Conservation (phyloP, 768 basidiomycete genomes). For the Auricularia auricula-judae region DNA sequence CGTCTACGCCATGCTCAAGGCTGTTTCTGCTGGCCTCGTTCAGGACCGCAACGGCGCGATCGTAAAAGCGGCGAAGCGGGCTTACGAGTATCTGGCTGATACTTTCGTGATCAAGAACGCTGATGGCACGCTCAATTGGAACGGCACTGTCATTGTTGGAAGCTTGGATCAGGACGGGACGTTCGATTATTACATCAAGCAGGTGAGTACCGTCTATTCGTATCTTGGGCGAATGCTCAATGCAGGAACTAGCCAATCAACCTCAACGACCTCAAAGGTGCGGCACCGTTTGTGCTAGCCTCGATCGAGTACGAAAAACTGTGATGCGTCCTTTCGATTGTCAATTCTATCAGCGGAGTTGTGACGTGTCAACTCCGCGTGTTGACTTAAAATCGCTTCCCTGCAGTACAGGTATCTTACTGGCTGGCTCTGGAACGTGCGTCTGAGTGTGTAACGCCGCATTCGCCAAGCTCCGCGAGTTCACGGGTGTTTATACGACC, state of each 20-base stretch:
- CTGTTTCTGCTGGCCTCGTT: constrained; percentile 31
- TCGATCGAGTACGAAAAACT: constrained; percentile 32
- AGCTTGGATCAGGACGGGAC: constrained; percentile 4
- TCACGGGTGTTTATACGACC: too few species aligned
- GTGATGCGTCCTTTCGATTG: not conserved
- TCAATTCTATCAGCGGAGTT: too few species aligned
- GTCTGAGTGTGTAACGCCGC: too few species aligned
- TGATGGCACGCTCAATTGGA: constrained; percentile 36
- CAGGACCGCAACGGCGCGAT: constrained; percentile 29
- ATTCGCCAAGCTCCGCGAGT: too few species aligned
- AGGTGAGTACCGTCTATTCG: constrained; percentile 33
- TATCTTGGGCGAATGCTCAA: constrained; percentile 16
- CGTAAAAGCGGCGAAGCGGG: constrained; percentile 26
- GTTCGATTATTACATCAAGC: not conserved
- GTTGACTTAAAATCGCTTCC: too few species aligned
- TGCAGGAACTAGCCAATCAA: constrained; percentile 15
- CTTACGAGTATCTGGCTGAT: constrained; percentile 29
- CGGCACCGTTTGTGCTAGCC: constrained; percentile 34
- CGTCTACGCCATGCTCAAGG: constrained; percentile 35
- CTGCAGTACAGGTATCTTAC: too few species aligned
- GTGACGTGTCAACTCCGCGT: too few species aligned
- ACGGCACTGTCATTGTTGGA: constrained; percentile 31
- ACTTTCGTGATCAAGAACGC: constrained; percentile 31
- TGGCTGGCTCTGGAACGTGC: too few species aligned
- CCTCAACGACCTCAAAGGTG: constrained; percentile 36